Evolutionary conservation across 371 early-diverging fungal species (phyloP).

Genomic region (Mucor irregularis): DNA sequence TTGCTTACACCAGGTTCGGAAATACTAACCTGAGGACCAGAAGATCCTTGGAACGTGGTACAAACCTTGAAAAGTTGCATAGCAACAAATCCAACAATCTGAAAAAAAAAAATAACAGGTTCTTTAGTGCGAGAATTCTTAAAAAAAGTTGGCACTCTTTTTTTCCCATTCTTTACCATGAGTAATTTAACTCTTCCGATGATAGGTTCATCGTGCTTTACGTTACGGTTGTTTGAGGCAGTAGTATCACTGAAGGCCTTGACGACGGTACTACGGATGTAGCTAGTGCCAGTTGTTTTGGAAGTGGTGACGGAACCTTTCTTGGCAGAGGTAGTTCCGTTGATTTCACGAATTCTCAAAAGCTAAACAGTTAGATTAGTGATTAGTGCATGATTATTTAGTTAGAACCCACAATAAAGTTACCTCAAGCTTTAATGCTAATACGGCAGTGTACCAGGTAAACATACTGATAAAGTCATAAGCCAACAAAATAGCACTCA

Average conservation of each 20-base stretch:
- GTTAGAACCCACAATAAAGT: no score
- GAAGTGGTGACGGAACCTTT: constrained; percentile 1
- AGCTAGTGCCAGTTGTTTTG: constrained; percentile 31
- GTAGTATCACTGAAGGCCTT: constrained; percentile 46
- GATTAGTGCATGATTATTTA: no score
- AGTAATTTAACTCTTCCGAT: constrained; percentile 62
- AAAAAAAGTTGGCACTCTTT: not conserved
- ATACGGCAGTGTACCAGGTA: constrained; percentile 83
- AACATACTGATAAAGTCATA: constrained; percentile 87
- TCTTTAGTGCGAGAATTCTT: not conserved
- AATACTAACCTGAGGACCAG: constrained; percentile 46
- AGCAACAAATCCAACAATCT: constrained; percentile 71
- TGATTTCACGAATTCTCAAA: constrained; percentile 38
- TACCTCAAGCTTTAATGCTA: constrained; percentile 88
- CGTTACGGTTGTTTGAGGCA: constrained; percentile 14
- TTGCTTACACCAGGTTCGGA: constrained; percentile 37
- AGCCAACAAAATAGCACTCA: constrained; percentile 78
- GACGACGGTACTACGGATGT: constrained; percentile 47
- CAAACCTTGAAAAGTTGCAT: constrained; percentile 76
- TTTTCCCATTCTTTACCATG: constrained; percentile 34
- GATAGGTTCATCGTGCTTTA: constrained; percentile 56
- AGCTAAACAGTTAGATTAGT: constrained; percentile 1
- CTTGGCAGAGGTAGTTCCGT: constrained; percentile 7
- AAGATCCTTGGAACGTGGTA: constrained; percentile 55
- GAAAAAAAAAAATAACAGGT: not conserved